Evolutionary conservation across 257 asterid species (phyloP).

Genomic region (Solanum acaule): DNA sequence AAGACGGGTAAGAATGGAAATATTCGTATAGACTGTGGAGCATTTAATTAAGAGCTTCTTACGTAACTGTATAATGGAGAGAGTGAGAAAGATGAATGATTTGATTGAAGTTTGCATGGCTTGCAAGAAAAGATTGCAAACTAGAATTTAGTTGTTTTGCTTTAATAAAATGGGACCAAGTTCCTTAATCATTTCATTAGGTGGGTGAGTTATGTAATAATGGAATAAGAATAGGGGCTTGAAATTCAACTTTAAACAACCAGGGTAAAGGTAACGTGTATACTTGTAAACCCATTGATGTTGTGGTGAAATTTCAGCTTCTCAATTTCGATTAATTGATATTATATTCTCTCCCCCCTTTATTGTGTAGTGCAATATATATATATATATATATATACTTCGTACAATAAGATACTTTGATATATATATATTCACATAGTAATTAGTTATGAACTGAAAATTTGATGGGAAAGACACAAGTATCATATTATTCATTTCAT

Average conservation of each 20-base stretch:
- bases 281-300: neutral
- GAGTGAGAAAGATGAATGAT: neutral
- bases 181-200: neutral
- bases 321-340: neutral
- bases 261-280: neutral
- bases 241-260: neutral
- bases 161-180: neutral
- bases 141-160: neutral
- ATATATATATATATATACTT: too few species aligned
- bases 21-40: slow-evolving; percentile 67
- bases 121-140: neutral
- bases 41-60: slow-evolving; percentile 22
- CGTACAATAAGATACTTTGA: too few species aligned
- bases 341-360: neutral
- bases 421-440: too few species aligned
- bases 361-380: neutral
- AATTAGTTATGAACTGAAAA: too few species aligned
- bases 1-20: slow-evolving; percentile 54
- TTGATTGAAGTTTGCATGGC: neutral
- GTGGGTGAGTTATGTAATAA: neutral
- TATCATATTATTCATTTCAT: neutral
- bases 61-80: neutral
- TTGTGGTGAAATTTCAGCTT: neutral
- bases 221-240: neutral
- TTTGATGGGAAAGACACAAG: too few species aligned